Conservation (phyloP, 768 basidiomycete species). For the Pisolithus albus region DNA sequence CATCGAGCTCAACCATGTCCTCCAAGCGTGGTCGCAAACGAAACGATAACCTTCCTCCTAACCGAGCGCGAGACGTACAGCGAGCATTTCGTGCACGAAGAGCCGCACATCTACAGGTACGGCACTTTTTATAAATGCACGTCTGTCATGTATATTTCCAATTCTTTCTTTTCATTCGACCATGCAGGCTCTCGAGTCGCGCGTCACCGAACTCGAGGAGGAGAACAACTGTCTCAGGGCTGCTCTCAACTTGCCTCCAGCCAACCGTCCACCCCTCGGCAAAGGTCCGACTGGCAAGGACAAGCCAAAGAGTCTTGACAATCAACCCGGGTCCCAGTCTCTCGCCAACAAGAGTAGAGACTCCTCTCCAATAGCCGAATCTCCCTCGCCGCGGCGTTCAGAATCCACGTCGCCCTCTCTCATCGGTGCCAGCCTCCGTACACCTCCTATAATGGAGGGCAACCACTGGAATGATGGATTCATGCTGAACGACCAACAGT, state of each 20-base stretch:
- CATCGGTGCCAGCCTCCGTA: constrained; percentile 25
- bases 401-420: constrained; percentile 30
- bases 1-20: constrained; percentile 45
- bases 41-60: constrained; percentile 55
- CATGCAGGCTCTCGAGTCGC: constrained; percentile 67
- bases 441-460: constrained; percentile 43
- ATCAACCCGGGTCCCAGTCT: constrained; percentile 25
- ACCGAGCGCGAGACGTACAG: constrained; percentile 81
- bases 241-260: constrained; percentile 66
- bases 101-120: constrained; percentile 78
- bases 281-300: constrained; percentile 87
- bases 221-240: constrained; percentile 73
- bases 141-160: constrained; percentile 34
- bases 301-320: constrained; percentile 54
- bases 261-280: constrained; percentile 64
- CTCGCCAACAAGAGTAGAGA: constrained; percentile 48
- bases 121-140: constrained; percentile 24
- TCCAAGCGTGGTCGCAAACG: constrained; percentile 84
- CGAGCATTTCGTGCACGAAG: constrained; percentile 84
- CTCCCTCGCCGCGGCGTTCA: constrained; percentile 38
- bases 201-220: constrained; percentile 77
- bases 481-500: constrained; percentile 42
- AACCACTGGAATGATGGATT: constrained; percentile 52
- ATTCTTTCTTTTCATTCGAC: constrained; percentile 29
- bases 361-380: constrained; percentile 57